Base-by-base conservation (phyloP, 2,329 filamentous ascomycete genomes). In the Aureobasidium sp. region DNA sequence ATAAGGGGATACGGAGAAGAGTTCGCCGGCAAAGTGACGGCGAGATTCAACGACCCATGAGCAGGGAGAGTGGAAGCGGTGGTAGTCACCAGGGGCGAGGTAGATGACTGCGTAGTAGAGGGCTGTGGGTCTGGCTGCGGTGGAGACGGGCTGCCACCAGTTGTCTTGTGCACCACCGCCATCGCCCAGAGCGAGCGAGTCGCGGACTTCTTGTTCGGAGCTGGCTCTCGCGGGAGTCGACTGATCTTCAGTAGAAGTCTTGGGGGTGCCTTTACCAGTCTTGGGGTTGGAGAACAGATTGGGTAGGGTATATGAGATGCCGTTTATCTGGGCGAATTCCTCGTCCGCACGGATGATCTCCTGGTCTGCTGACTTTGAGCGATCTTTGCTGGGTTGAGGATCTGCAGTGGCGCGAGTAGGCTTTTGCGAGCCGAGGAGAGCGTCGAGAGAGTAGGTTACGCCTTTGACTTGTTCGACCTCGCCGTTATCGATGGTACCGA, bases 381-480 rank as follows among this genome's bases (percentile, higher is more conserved):
- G 49, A 6, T 64, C 66, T 5, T 62, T 42, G 52, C 69, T 67
- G 47, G 71, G 62, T 60, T 75, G 60, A 1, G 69, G 67, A 29
- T 70, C 62, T 62, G 82, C 72, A 68, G 87, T 74, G 75, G 83
- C 84, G 19, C 40, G 71, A 63, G 63, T 82, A 64, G 63, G 69
- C 2, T 72, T 67, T 61, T 74, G 62, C 67, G 74, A 74, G 57
- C 94, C 94, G 1, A 99, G 82, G 1, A 99, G 82, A 8, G 94
- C 92, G 72, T 99, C 94, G 60, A 99, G 83, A 67, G 88, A 96
- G 76, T 99, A 99, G 0, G 94, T 99, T 82, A 99, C 94, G 64
- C 94, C 94, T 77, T 99, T 99, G 66, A 99, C 93, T 77, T 99
- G 94, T 74, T 99, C 94, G 47, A 99, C 95, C 70, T 97, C 91